phyloP scores from a whole-genome alignment of 1,284 basidiomycete species.

The Butyriboletus appendiculatus region DNA sequence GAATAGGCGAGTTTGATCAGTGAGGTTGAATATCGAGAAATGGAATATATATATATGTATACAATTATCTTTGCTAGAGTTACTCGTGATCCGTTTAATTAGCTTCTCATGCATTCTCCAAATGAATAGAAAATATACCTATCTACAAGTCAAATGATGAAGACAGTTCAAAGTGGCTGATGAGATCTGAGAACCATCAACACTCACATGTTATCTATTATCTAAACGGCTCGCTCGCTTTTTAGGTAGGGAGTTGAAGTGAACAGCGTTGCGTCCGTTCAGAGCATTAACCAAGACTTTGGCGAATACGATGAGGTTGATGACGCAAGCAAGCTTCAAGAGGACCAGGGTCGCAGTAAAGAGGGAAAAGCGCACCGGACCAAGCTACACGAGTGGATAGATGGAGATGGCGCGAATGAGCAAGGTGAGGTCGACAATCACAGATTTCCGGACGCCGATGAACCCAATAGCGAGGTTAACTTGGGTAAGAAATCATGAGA shows the following conservation, averaged over 20 bases:
- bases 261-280: conserved; percentile 3
- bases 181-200: neutral
- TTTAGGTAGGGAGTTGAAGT: conserved; percentile 24
- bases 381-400: conserved; percentile 15
- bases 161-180: neutral
- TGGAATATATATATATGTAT: neutral
- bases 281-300: conserved; percentile 5
- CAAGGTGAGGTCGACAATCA: conserved; percentile 30
- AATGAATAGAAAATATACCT: conserved; percentile 22
- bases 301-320: conserved; percentile 20
- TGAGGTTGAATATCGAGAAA: neutral
- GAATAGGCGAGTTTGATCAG: neutral
- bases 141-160: conserved; percentile 8
- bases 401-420: conserved; percentile 27
- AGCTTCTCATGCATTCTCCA: conserved; percentile 13
- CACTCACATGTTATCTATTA: conserved; percentile 31
- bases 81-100: neutral
- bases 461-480: conserved; percentile 17
- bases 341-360: conserved; percentile 11
- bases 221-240: conserved; percentile 30
- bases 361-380: conserved; percentile 1
- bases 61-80: neutral
- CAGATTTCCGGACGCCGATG: conserved; percentile 24
- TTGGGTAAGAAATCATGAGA: conserved; percentile 5
- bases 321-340: conserved; percentile 18